Evolutionary conservation across 2,329 filamentous ascomycete genomes (phyloP).

Genomic region (Trichoderma hamatum): DNA sequence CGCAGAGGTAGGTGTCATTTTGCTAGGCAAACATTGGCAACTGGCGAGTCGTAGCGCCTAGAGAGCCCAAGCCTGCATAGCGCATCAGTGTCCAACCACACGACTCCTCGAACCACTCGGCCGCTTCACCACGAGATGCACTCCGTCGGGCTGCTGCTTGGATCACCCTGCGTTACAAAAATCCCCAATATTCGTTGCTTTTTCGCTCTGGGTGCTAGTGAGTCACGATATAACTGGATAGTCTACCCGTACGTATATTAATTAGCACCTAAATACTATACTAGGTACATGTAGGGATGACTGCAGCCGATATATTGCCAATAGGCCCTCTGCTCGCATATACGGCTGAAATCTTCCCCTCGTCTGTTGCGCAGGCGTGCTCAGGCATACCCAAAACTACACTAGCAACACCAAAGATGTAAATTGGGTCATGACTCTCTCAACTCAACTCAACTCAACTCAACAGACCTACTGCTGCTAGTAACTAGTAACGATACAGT

Average conservation of each 20-base stretch:
- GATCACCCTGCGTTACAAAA: background rate
- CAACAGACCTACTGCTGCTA: too few species aligned
- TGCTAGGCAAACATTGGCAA: background rate
- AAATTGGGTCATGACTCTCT: background rate
- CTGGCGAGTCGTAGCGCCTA: background rate
- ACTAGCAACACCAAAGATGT: background rate
- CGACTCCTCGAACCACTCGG: background rate
- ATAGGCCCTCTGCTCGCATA: background rate
- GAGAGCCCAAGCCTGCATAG: constrained; percentile 6
- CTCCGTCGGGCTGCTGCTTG: background rate
- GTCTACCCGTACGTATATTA: too few species aligned
- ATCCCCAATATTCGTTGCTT: background rate
- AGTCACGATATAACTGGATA: background rate
- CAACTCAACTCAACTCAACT: too few species aligned
- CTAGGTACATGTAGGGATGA: background rate
- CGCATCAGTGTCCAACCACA: constrained; percentile 21
- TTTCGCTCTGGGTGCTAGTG: background rate
- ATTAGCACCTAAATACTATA: background rate
- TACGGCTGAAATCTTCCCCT: background rate
- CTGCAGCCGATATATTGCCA: background rate
- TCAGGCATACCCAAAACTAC: background rate
- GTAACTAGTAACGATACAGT: too few species aligned
- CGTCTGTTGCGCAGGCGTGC: background rate
- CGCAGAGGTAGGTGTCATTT: background rate
- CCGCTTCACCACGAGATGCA: too few species aligned